Evolutionary conservation across 495 filamentous ascomycete genomes (phyloP).

Genomic region (Aspergillus carlsbadensis): DNA sequence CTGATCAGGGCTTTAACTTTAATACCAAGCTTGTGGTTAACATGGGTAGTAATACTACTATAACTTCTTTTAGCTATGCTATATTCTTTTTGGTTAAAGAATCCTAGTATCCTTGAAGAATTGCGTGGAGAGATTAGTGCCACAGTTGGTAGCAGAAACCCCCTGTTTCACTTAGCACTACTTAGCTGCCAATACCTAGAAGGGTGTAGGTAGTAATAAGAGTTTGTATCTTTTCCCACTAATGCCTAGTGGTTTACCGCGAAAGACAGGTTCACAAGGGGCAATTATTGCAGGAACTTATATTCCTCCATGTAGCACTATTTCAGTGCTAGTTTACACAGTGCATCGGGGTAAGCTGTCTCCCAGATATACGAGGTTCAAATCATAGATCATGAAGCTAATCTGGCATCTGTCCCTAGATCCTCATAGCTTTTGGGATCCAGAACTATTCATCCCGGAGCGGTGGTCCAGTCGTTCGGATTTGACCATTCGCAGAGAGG

Average conservation of each 20-base stretch:
- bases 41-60: constrained; percentile 13
- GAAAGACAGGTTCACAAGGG: constrained; percentile 18
- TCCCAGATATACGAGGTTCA: not conserved
- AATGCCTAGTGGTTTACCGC: constrained; percentile 12
- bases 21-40: constrained; percentile 13
- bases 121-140: constrained; percentile 13
- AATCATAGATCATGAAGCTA: not conserved
- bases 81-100: constrained; percentile 12
- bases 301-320: constrained; percentile 11
- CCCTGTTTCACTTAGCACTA: constrained; percentile 1
- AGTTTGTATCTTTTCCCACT: constrained; percentile 11
- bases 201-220: constrained; percentile 14
- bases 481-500: constrained; percentile 26
- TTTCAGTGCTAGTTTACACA: constrained; percentile 13
- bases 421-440: constrained; percentile 19
- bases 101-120: constrained; percentile 8
- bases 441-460: constrained; percentile 33
- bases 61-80: constrained; percentile 3
- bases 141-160: not conserved
- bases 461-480: constrained; percentile 32
- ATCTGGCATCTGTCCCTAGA: constrained; percentile 5
- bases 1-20: constrained; percentile 8
- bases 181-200: constrained; percentile 10
- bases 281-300: constrained; percentile 6
- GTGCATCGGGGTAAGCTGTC: constrained; percentile 11